phyloP scores from a whole-genome alignment of 139 green algal genomes.

The Coelastrella sp. region DNA sequence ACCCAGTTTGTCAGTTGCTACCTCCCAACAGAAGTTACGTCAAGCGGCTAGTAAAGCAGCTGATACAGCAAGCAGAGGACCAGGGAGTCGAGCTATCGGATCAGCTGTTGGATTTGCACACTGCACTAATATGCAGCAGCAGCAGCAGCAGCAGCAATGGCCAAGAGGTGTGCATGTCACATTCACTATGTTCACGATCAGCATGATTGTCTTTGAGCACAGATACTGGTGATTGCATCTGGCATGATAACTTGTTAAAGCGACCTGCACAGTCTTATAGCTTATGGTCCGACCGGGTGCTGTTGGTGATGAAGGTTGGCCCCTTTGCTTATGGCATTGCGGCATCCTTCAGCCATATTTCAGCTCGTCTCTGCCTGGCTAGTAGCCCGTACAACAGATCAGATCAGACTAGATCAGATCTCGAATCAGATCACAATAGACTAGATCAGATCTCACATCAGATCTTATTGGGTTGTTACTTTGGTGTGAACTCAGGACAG shows the following conservation, averaged over 20 bases:
- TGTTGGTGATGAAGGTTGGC: no score
- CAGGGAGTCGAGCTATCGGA: not conserved
- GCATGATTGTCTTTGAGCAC: not conserved
- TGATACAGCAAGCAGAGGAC: conserved; percentile 25
- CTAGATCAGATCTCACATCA: not conserved
- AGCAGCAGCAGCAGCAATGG: conserved; percentile 15
- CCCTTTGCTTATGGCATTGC: no score
- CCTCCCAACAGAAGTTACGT: not conserved
- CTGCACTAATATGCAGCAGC: not conserved
- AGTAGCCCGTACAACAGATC: no score
- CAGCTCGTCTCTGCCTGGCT: no score
- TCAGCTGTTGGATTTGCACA: conserved; percentile 24
- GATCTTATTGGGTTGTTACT: not conserved
- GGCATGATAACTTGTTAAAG: no score
- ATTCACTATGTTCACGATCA: no score
- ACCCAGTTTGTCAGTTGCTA: not conserved
- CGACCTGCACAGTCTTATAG: no score
- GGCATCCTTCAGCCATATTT: no score
- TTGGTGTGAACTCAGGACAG: not conserved
- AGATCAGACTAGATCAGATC: no score
- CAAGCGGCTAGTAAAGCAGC: conserved; percentile 13
- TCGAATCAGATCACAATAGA: no score
- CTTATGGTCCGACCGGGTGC: no score
- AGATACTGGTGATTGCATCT: not conserved
- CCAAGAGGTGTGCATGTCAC: not conserved